Base-by-base conservation (phyloP, 2,329 filamentous ascomycete genomes). In the Emericellopsis atlantica region DNA sequence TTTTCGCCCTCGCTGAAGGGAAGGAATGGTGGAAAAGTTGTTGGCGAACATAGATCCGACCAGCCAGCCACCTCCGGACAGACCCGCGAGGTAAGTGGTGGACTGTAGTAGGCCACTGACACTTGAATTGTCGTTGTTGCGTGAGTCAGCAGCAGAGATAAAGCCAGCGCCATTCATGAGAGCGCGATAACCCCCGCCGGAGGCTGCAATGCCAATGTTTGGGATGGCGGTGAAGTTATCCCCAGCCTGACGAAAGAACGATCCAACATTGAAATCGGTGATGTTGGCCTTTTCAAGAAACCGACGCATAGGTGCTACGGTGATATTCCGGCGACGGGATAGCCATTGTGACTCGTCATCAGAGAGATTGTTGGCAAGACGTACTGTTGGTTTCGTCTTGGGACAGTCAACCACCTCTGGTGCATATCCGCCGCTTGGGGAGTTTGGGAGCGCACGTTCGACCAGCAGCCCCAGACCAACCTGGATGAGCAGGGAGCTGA, bases 111-210 rank as follows among this genome's bases (percentile, higher is more conserved):
- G 61, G 5, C 84, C 84, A 43, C 84, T 81, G 15, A 90, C 66
- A 31, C 83, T 78, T 2, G 81, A 81, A 3, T 59, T 50, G 8
- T 41, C 41, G 0, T 64, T 52, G 0, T 80, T 84, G 15, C 84
- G 72, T 50, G 61, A 72, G 55, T 90, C 84, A 41, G 84, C 85
- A 1, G 84, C 84, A 31, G 80, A 72, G 12, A 89, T 50, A 34
- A 78, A 79, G 41, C 84, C 84, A 12, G 77, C 84, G 15, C 82
- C 83, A 52, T 83, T 87, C 65, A 85, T 67, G 58, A 88, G 63
- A 5, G 84, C 84, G 40, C 84, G 69, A 56, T 87, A 89, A 26
- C 84, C 84, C 54, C 84, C 84, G n/a, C 84, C 84, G 0, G 82
- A 87, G 24, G 79, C 66, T 3, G 84, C 81, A 46, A 89, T 74